Percentiles rank a stretch among this genome's conserved stretches.
Evolutionary conservation across 2,329 filamentous ascomycete species (phyloP).

Genomic region (Aspergillus aculeatus): DNA sequence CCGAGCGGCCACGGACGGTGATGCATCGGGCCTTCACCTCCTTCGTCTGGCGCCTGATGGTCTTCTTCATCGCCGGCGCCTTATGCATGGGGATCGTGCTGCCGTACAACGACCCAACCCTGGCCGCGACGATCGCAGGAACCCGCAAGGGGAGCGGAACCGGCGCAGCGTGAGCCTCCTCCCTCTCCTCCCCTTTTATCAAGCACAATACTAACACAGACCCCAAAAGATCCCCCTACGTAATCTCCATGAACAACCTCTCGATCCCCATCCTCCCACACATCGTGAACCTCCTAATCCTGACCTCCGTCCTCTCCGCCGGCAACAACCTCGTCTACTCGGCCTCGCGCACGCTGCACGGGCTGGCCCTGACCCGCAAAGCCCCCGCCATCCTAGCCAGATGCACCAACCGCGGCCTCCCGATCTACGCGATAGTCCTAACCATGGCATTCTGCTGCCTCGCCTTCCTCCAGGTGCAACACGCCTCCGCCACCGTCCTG

Average conservation of each 20-base stretch:
- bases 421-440: constrained; percentile 65
- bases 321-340: constrained; percentile 66
- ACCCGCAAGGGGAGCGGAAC: constrained; percentile 42
- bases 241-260: constrained; percentile 62
- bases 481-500: constrained; percentile 63
- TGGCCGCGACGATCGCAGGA: constrained; percentile 55
- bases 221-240: constrained; percentile 56
- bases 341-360: constrained; percentile 63
- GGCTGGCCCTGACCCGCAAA: constrained; percentile 63
- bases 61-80: constrained; percentile 70
- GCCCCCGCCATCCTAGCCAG: constrained; percentile 48
- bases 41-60: constrained; percentile 71
- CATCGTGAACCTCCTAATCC: constrained; percentile 67
- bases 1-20: constrained; percentile 64
- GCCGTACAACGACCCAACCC: constrained; percentile 61
- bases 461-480: constrained; percentile 68
- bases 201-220: no score
- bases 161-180: constrained; percentile 53
- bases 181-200: background rate
- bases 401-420: constrained; percentile 63
- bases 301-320: constrained; percentile 65
- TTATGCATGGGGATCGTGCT: constrained; percentile 68
- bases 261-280: constrained; percentile 61
- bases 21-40: constrained; percentile 71
- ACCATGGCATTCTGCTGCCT: constrained; percentile 66